Percentiles rank a stretch among this genome's conserved stretches.
These are phyloP conservation scores for Cupressus sempervirens DNA, from an alignment of 75 land plant species.

Conservation along the genomic window DNA sequence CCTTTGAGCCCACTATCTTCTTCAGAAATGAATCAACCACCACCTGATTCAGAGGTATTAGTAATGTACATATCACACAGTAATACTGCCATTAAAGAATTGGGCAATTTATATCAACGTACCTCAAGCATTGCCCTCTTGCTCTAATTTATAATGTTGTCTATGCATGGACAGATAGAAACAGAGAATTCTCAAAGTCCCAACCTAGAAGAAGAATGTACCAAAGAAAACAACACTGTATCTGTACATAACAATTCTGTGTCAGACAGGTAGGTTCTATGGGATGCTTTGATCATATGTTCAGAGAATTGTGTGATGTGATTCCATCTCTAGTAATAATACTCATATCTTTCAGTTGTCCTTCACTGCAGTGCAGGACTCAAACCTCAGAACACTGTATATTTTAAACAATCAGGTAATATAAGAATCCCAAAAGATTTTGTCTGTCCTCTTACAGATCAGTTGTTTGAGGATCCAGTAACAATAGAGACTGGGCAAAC, in stretches of 20 bases:
- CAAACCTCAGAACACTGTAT: not conserved
- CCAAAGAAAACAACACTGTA: not conserved
- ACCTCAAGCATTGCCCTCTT: not conserved
- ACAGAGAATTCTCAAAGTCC: not conserved
- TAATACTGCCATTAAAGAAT: not conserved
- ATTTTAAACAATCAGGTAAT: conserved; percentile 1
- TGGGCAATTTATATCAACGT: not conserved
- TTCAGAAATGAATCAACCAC: conserved; percentile 4
- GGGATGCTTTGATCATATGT: not conserved
- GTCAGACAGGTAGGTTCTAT: not conserved
- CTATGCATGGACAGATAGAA: conserved; percentile 6
- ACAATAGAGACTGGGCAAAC: conserved; percentile 63
- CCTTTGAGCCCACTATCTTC: conserved; percentile 8
- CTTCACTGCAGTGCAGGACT: conserved; percentile 7
- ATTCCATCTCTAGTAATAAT: not conserved
- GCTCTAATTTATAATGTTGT: not conserved
- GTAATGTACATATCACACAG: not conserved
- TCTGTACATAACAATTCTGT: not conserved
- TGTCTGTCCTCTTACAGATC: conserved; percentile 45
- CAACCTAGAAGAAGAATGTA: not conserved
- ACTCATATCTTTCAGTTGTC: not conserved
- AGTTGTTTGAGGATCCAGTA: conserved; percentile 50
- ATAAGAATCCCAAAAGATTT: conserved; percentile 35
- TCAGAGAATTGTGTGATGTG: not conserved
- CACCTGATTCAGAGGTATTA: conserved; percentile 7